Evolutionary conservation across 1,139 yeast species (phyloP), one percentile per base, ranked within the genome.

Genomic region (Diutina ranongensis): DNA sequence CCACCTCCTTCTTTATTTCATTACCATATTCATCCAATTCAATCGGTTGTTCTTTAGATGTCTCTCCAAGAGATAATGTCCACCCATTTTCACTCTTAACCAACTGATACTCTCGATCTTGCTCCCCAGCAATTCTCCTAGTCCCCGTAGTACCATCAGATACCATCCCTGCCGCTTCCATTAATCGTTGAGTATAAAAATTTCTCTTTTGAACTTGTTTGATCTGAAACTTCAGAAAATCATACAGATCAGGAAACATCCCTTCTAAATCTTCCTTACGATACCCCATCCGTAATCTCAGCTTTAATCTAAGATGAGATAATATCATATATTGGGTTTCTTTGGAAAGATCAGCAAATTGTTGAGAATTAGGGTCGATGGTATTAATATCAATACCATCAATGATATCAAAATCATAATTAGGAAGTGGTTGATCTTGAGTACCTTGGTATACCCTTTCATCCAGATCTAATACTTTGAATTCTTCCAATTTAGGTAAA

Each of bases 221-320:
- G 50, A 94, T 85, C 60, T 94, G 99, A 60, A 94, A 94, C 55
- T 76, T 80, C 16, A 97, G 88, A 57, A 94, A 94, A 49, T 88
- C 97, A 78, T 86, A 74, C 47, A 88, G 77, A 55, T 85, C 73
- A 0, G 96, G 94, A 55, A 92, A 94, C 49, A 87, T 65, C 3
- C 74, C 67, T 52, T 86, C 85, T 27, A 94, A 65, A 56, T 94
- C 97, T 15, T 85, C 92, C 49, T 87, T 86, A 0, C 89, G 72
- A 57, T 83, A 87, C 0, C 99, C 99, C 95, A 94, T 83, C 65
- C 99, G 79, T 59, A 94, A 73, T 48, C 99, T 67, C 0, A 97
- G 89, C 51, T 87, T 74, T 33, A 88, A 65, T 47, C 99, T 63
- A 18, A 94, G 74, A 48, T 87, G 87, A 10, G 92, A 86, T 22